A percentile compares a stretch with the other conserved stretches of the same genome.
phyloP scores from a whole-genome alignment of 179 eudicot species.

The Camellia oleifera region DNA sequence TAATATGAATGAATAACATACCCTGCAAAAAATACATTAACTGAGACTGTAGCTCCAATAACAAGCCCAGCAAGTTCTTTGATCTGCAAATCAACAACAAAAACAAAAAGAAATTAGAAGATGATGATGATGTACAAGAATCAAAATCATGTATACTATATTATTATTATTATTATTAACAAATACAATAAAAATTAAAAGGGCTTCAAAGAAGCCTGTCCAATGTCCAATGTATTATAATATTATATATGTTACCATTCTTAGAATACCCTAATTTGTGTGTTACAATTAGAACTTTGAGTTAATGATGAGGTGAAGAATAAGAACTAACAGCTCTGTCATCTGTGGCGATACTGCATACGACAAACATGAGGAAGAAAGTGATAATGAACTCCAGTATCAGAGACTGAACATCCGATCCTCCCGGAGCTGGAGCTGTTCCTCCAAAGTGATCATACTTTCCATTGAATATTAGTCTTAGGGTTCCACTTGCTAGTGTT shows the following conservation, averaged over 20 bases:
- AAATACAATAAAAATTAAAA: not conserved
- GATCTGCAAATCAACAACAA: constrained; percentile 38
- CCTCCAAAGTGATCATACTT: constrained; percentile 49
- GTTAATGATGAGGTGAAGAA: not conserved
- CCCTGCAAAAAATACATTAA: constrained; percentile 87
- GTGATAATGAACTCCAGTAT: constrained; percentile 73
- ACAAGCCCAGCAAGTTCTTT: constrained; percentile 95
- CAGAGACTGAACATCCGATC: constrained; percentile 64
- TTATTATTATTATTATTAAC: not conserved
- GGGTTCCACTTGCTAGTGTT: constrained; percentile 70
- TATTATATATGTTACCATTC: no score
- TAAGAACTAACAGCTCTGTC: constrained; percentile 59
- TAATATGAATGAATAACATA: constrained; percentile 16
- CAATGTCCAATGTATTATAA: no score
- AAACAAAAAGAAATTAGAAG: not conserved
- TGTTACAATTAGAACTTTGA: not conserved
- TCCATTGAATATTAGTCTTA: constrained; percentile 52
- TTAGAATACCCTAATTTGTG: not conserved
- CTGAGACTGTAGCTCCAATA: constrained; percentile 72
- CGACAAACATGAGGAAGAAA: constrained; percentile 82
- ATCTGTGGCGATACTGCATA: constrained; percentile 80
- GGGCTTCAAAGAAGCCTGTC: no score
- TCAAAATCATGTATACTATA: not conserved
- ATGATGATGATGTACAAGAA: not conserved
- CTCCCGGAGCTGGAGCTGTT: constrained; percentile 53